Base-by-base conservation (phyloP, 352 stramenopile species). In the Pythium aquatile region DNA sequence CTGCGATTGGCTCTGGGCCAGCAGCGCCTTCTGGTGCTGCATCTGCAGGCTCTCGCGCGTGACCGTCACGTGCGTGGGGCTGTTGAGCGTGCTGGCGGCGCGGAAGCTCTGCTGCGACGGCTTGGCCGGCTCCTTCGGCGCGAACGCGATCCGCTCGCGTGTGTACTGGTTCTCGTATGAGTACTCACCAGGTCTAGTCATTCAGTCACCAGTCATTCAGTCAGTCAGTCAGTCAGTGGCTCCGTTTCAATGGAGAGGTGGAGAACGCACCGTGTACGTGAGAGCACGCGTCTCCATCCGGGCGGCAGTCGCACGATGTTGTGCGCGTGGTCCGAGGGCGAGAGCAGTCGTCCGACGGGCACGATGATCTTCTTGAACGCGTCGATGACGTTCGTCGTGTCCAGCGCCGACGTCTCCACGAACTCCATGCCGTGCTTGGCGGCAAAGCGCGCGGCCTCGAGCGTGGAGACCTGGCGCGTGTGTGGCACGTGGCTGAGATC, bases 141-240 rank as follows among this genome's bases (percentile, higher is more conserved):
- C 83, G 58, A 96, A 96, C 33, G 85, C 85, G 54, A 96, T 91
- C n/a, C 87, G 83, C 58, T 96, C 85, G 42, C 89, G 87, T 0
- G 87, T 96, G 73, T 96, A 96, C 67, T 94, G 85, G 73, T 96
- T 94, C 71, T 96, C 85, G 61, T 96, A 96, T 62, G 83, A 93
- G 58, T 90, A 94, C 62, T 96, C 85, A 14, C 85, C 85, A 3
- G 87, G 87, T 63, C 86, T 90, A 62, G 40, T 30, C 14, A 47
- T 13, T 53, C 24, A 16, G 30, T 42, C 2, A 54, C 13, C 24
- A 16, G 30, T 42, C 2, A 54, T 16, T 24, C 48, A 68, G 7
- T 24, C 28, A 24, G 6, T 46, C 10, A 14, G 44, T 63, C 13
- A 55, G 29, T 55, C 26, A 42, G 3, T 28, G 44, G 4, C 14